Percentiles rank a stretch among this genome's conserved stretches.
Evolutionary conservation across 1,284 basidiomycete species (phyloP).

Genomic region (Leccinum subrobustum): DNA sequence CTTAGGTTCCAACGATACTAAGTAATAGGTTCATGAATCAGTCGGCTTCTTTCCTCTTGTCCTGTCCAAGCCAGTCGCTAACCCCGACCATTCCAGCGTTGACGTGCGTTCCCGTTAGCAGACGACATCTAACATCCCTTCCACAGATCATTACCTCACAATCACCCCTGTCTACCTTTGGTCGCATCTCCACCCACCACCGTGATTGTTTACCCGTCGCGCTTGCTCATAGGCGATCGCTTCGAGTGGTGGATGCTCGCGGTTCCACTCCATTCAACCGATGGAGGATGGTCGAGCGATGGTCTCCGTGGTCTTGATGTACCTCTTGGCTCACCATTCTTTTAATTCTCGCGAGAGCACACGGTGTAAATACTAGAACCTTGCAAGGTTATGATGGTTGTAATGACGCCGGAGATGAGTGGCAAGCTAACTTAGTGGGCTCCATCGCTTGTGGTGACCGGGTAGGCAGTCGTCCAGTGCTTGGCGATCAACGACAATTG

Average conservation of each 20-base stretch:
- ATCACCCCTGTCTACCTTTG: background rate
- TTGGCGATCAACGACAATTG: too few relatives aligned
- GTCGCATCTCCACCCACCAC: background rate
- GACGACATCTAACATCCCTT: background rate
- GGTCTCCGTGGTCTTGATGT: background rate
- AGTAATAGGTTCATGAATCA: too few relatives aligned
- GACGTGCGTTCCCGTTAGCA: background rate
- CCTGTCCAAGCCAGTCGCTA: background rate
- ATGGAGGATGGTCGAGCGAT: background rate
- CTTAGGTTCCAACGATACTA: too few relatives aligned
- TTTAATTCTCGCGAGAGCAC: background rate
- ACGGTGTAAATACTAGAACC: background rate
- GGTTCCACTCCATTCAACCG: background rate
- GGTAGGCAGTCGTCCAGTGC: too few relatives aligned
- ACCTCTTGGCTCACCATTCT: background rate
- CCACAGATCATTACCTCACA: background rate
- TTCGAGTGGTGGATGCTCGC: background rate
- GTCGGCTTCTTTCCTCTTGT: background rate
- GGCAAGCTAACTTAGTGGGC: too few relatives aligned
- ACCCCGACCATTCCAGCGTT: background rate
- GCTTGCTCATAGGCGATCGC: background rate
- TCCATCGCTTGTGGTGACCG: too few relatives aligned
- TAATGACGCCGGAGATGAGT: too few relatives aligned
- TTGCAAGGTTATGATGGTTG: too few relatives aligned
- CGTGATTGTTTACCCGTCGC: background rate